Base-by-base conservation (phyloP, 2,329 filamentous ascomycete genomes). In the Xenosphaeropsis pyriputrescens region DNA sequence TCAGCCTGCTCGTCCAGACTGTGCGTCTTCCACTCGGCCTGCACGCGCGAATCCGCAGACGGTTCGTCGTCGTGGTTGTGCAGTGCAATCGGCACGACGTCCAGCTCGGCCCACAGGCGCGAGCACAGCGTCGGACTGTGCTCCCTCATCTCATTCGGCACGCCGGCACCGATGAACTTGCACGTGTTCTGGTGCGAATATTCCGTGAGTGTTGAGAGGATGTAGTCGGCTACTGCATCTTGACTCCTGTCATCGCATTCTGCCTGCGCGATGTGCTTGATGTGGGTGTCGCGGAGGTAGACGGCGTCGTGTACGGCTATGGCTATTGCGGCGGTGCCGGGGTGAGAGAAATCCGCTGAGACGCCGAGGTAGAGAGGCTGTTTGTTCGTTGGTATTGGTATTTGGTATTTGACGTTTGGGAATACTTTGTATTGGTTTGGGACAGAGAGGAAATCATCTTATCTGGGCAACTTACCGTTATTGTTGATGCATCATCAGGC, bases 1-100 rank as follows among this genome's bases (percentile, higher is more conserved):
- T 89, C 84, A 1, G 84, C 82, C 55, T 86, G 77, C 53, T 91
- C 84, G 48, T 88, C 84, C 4, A 86, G 67, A n/a, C 67, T 61
- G 51, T 75, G 73, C 26, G 60, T 55, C 34, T 67, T 61, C 65
- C 69, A 72, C 43, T 67, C 63, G 32, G 36, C 40, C 42, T 35
- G 18, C 43, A 36, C 48, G 4, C 30, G 4, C 6, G n/a, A 4
- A 15, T 17, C 30, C 4, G n/a, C 12, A 14, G 30, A 17, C 58
- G 47, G 53, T 35, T 55, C 56, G 47, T 62, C 60, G 43, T 57
- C 50, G 37, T 6, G 34, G 18, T 46, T 39, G 13, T 47, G 50
- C 43, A 85, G 65, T 3, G 80, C 69, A 31, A 89, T 64, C 1
- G 81, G 79, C 2, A 89, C 71, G 40, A 88, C 74, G 51, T 91